phyloP scores from a whole-genome alignment of 257 asterid species.

The Gardenia jasminoides region DNA sequence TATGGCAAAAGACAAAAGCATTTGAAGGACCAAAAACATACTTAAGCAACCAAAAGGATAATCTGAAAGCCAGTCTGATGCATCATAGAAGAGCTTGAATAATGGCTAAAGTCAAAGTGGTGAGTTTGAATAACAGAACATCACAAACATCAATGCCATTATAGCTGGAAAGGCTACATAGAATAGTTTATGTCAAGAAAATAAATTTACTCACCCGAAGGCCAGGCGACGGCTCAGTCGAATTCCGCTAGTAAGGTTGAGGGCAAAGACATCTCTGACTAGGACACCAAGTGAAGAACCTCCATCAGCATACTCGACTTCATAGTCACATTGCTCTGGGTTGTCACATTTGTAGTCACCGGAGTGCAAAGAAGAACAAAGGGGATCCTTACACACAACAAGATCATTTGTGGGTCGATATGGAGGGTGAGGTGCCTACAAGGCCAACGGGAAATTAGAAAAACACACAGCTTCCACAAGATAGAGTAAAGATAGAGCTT shows the following conservation, averaged over 20 bases:
- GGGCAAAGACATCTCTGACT: conserved; percentile 59
- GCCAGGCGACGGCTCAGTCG: conserved; percentile 68
- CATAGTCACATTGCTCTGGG: conserved; percentile 91
- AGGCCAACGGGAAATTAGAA: conserved; percentile 4
- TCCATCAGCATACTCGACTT: conserved; percentile 98
- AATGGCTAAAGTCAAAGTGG: too few relatives aligned
- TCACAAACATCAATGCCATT: too few relatives aligned
- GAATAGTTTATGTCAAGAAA: conserved; percentile 4
- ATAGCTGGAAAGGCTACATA: neutral
- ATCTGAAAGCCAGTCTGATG: too few relatives aligned
- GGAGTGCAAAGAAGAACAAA: conserved; percentile 84
- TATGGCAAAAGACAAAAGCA: too few relatives aligned
- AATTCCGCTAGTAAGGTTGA: conserved; percentile 66
- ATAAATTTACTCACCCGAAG: conserved; percentile 57
- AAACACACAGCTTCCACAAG: neutral
- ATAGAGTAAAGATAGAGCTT: neutral
- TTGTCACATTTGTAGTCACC: conserved; percentile 65
- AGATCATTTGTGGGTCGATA: conserved; percentile 91
- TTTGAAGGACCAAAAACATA: too few relatives aligned
- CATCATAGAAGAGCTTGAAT: too few relatives aligned
- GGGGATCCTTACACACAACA: conserved; percentile 80
- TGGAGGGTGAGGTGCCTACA: conserved; percentile 86
- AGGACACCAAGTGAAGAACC: conserved; percentile 99
- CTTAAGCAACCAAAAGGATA: too few relatives aligned
- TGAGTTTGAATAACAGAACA: too few relatives aligned